Evolutionary conservation across 1,284 basidiomycete species (phyloP).

Genomic region (Papiliotrema terrestris): DNA sequence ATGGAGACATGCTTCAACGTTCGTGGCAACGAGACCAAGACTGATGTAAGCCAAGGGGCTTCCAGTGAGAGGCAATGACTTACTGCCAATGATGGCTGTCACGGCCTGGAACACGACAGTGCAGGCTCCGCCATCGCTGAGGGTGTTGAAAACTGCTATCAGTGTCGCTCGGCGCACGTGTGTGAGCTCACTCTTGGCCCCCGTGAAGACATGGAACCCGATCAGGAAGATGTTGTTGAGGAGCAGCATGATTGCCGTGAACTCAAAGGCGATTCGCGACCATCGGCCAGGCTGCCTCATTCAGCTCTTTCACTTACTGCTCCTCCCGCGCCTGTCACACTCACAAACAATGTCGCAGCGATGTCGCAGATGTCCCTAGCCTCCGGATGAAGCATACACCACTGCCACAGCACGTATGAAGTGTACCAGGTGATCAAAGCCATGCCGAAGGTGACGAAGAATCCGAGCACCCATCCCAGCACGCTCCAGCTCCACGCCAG

Average conservation of each 20-base stretch:
- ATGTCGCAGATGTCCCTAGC: conserved; percentile 64
- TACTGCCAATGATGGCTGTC: conserved; percentile 44
- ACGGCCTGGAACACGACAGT: conserved; percentile 59
- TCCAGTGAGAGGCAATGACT: conserved; percentile 8
- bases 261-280: conserved; percentile 33
- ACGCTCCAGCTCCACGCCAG: conserved; percentile 41
- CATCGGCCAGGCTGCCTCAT: background rate
- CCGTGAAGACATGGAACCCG: conserved; percentile 49
- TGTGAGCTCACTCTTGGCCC: conserved; percentile 42
- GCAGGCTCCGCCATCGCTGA: conserved; percentile 57
- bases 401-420: conserved; percentile 48
- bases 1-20: conserved; percentile 56
- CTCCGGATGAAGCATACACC: conserved; percentile 60
- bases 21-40: conserved; percentile 56
- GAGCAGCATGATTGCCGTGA: conserved; percentile 35
- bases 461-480: conserved; percentile 43
- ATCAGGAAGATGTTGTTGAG: conserved; percentile 46
- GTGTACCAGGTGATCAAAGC: conserved; percentile 50
- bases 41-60: conserved; percentile 41
- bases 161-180: conserved; percentile 8
- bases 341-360: conserved; percentile 53
- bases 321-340: conserved; percentile 3
- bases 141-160: conserved; percentile 55
- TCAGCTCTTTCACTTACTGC: too few species aligned
- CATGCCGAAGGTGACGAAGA: conserved; percentile 59